These are phyloP conservation scores for Sporothrix luriei DNA, from an alignment of 2,329 filamentous ascomycete genomes.

Conservation along the genomic window DNA sequence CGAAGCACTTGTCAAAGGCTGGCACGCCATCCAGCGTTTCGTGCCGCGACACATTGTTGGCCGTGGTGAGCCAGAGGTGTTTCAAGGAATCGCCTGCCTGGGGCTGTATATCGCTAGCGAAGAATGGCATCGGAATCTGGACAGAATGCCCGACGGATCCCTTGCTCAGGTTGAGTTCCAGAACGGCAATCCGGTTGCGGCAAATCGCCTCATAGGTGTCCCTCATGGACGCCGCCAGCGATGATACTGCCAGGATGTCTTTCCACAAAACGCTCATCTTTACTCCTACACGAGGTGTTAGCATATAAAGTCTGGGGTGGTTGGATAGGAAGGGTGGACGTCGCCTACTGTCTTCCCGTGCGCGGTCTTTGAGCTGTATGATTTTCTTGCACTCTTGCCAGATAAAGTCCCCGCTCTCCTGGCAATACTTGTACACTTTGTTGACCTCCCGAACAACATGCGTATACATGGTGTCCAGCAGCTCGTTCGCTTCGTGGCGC, in stretches of 20 bases:
- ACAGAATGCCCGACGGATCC: constrained; percentile 64
- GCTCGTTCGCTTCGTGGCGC: constrained; percentile 71
- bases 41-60: constrained; percentile 71
- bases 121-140: constrained; percentile 67
- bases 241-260: constrained; percentile 70
- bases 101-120: constrained; percentile 71
- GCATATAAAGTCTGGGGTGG: not conserved
- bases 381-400: constrained; percentile 89
- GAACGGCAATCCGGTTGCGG: constrained; percentile 80
- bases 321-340: not conserved
- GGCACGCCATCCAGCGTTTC: constrained; percentile 67
- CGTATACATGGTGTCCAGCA: constrained; percentile 77
- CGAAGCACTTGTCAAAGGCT: constrained; percentile 82
- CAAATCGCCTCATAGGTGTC: constrained; percentile 81
- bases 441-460: constrained; percentile 91
- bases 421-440: constrained; percentile 89
- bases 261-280: constrained; percentile 69
- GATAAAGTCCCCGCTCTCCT: constrained; percentile 86
- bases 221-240: constrained; percentile 78
- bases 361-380: constrained; percentile 77
- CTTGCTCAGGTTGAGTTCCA: constrained; percentile 69
- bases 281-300: constrained; percentile 46
- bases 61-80: constrained; percentile 84
- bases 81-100: constrained; percentile 65
- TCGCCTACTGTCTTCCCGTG: constrained; percentile 65